Base-by-base conservation (phyloP, 257 asterid species). In the Dorcoceras hygrometricum region DNA sequence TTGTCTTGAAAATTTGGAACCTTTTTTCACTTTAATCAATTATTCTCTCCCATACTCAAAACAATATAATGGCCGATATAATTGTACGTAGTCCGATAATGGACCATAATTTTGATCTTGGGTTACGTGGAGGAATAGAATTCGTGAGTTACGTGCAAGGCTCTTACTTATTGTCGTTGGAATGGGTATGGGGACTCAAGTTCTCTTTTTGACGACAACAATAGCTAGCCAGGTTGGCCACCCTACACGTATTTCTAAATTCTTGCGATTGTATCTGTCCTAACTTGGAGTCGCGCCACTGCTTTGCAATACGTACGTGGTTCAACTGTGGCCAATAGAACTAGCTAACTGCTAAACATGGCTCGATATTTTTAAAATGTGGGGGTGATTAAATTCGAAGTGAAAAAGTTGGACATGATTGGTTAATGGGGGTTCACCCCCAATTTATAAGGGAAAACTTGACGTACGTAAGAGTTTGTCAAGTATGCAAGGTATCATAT, bases 91-190 rank as follows among this genome's bases (percentile, higher is more conserved):
- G 34, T 8, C 4, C 14, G 43, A 34, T 34, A 8, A 34, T 8
- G 43, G 43, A 14, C 43, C 51, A 59, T 19, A 70, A 75, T 54
- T 69, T 68, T 71, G 73, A 50, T 60, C 11, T 4, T 23, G 10
- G 16, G 63, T 56, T 71, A 70, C 76, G 78, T 69, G 76, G 76
- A 55, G 12, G 0, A 8, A 26, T 65, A 25, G 18, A 9, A 61
- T 59, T 43, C 72, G 22, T 62, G 26, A 3, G 54, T 26, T 56
- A 22, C 29, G 43, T 29, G 68, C 36, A 59, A 10, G 50, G 1
- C 50, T n/a, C 51, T 3, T 36, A 36, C 16, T 3, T 14, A n/a
- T 11, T 28, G 59, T 67, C 24, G 27, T 11, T 32, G 24, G 61
- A 23, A 39, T 67, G 26, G 51, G 31, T 12, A 53, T 34, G 64